These are phyloP conservation scores for Pestalotiopsis sp. DNA, from an alignment of 2,329 filamentous ascomycete species.

Conservation along the genomic window DNA sequence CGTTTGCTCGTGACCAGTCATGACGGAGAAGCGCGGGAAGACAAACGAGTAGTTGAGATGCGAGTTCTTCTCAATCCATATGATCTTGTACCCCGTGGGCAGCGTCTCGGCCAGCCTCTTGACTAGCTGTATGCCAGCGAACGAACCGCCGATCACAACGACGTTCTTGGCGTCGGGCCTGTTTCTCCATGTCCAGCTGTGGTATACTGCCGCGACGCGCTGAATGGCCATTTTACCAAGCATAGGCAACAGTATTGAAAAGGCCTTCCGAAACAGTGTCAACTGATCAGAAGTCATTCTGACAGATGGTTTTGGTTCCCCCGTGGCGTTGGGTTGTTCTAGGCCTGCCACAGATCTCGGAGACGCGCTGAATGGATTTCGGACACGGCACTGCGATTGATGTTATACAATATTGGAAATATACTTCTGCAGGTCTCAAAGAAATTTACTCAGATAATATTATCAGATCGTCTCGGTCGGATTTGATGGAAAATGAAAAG, in stretches of 20 bases:
- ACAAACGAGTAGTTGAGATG: conserved; percentile 54
- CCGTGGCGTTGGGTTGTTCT: not conserved
- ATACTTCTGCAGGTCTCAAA: no score
- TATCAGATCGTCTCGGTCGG: not conserved
- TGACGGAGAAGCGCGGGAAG: conserved; percentile 50
- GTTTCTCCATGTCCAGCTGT: not conserved
- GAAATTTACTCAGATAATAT: not conserved
- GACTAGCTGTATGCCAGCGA: conserved; percentile 1
- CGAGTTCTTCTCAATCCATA: conserved; percentile 52
- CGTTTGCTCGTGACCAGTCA: conserved; percentile 44
- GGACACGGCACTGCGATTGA: no score
- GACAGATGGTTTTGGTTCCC: not conserved
- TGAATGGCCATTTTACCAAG: not conserved
- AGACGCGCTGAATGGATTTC: no score
- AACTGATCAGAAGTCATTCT: not conserved
- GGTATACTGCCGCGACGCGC: not conserved
- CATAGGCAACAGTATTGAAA: not conserved
- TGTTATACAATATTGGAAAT: not conserved
- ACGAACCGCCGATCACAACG: not conserved
- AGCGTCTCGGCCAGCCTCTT: conserved; percentile 33
- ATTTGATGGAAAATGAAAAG: no score
- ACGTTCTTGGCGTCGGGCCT: not conserved
- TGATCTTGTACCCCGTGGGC: conserved; percentile 45
- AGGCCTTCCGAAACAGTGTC: not conserved
- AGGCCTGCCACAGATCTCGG: no score